phyloP scores from a whole-genome alignment of 1,284 basidiomycete genomes.

The Naganishia liquefaciens region DNA sequence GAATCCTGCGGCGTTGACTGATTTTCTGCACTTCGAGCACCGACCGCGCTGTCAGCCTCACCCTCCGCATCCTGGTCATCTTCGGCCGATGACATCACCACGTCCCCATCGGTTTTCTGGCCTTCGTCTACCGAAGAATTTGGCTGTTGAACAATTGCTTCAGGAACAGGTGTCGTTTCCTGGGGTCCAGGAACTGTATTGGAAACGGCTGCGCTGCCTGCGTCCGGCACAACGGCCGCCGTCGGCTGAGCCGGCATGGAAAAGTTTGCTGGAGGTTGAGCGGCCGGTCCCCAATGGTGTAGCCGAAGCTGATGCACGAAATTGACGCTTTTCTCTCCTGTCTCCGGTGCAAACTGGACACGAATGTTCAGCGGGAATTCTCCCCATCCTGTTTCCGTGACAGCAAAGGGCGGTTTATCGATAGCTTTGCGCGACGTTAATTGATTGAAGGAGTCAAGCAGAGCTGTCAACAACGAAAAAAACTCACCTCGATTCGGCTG shows the following conservation, averaged over 20 bases:
- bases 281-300: slow-evolving; percentile 75
- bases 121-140: not conserved
- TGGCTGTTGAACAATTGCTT: not conserved
- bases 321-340: slow-evolving; percentile 84
- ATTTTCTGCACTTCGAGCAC: not conserved
- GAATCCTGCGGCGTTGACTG: slow-evolving; percentile 4
- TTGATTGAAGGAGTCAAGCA: not conserved
- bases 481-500: slow-evolving; percentile 82
- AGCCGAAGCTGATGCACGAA: slow-evolving; percentile 93
- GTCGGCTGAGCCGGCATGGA: not conserved
- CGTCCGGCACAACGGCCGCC: not conserved
- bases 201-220: not conserved
- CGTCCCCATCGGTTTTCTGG: slow-evolving; percentile 11
- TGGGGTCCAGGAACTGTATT: not conserved
- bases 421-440: slow-evolving; percentile 61
- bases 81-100: slow-evolving; percentile 30
- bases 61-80: slow-evolving; percentile 25
- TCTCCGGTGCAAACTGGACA: slow-evolving; percentile 87
- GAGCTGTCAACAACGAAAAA: slow-evolving; percentile 24
- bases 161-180: not conserved
- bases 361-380: slow-evolving; percentile 97
- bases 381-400: slow-evolving; percentile 98
- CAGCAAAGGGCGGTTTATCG: slow-evolving; percentile 90
- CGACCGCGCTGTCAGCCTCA: slow-evolving; percentile 15
- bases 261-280: slow-evolving; percentile 2